A percentile compares a stretch with the other conserved stretches of the same genome.
These are phyloP conservation scores for Colletotrichum musicola DNA, from an alignment of 2,329 filamentous ascomycete genomes.

Conservation along the genomic window DNA sequence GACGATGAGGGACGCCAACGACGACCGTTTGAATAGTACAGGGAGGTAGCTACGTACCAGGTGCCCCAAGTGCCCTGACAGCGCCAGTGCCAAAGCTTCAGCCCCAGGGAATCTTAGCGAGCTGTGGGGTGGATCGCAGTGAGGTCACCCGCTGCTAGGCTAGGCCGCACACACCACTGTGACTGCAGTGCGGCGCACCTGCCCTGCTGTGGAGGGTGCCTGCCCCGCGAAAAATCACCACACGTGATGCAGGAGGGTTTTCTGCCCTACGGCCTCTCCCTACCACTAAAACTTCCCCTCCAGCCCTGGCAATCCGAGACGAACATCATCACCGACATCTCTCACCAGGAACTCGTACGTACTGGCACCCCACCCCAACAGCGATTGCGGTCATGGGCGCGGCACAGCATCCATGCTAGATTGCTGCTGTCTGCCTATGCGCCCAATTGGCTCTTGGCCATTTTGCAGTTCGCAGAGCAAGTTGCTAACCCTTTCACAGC, in stretches of 20 bases:
- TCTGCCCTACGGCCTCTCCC: conserved; percentile 31
- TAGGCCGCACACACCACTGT: too few species aligned
- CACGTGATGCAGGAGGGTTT: conserved; percentile 39
- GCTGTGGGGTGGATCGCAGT: too few species aligned
- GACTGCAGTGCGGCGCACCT: not conserved
- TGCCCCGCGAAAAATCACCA: conserved; percentile 9
- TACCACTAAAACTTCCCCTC: conserved; percentile 37
- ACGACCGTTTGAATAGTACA: too few species aligned
- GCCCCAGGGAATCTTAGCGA: too few species aligned
- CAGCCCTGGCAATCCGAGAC: conserved; percentile 15
- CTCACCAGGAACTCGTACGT: conserved; percentile 42
- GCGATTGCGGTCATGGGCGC: not conserved
- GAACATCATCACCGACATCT: conserved; percentile 42
- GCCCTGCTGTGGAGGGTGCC: not conserved
- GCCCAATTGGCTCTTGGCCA: conserved; percentile 3
- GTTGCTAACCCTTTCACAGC: conserved; percentile 23
- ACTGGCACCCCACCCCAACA: conserved; percentile 7
- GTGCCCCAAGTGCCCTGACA: too few species aligned
- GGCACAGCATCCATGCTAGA: not conserved
- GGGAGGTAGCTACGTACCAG: too few species aligned
- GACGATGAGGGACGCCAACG: too few species aligned
- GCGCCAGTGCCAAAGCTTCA: too few species aligned
- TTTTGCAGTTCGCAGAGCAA: not conserved
- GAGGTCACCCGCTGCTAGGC: too few species aligned
- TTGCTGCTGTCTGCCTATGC: too few species aligned